Conservation (phyloP, 768 basidiomycete genomes). For the Suillus plorans region DNA sequence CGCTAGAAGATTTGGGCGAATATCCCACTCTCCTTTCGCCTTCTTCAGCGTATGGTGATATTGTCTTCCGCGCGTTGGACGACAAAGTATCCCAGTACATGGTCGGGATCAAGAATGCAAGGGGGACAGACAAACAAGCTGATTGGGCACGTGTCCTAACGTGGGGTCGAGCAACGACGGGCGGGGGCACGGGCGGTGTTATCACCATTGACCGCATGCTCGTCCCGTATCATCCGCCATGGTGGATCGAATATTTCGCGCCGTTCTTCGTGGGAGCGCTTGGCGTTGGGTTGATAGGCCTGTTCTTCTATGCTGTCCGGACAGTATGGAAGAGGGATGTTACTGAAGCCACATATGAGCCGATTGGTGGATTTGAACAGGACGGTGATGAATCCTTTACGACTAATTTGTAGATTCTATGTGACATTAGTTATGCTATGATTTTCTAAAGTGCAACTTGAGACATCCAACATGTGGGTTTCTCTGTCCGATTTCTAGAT, state of each 20-base stretch:
- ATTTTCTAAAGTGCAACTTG: constrained; percentile 4
- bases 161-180: constrained; percentile 78
- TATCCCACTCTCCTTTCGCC: constrained; percentile 79
- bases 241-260: constrained; percentile 78
- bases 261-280: constrained; percentile 61
- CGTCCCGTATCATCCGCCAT: constrained; percentile 81
- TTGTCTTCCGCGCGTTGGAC: constrained; percentile 66
- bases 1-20: constrained; percentile 65
- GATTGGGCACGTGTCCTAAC: constrained; percentile 67
- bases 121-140: constrained; percentile 58
- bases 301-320: constrained; percentile 73
- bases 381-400: constrained; percentile 38
- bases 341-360: constrained; percentile 88
- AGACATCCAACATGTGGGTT: not conserved
- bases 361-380: constrained; percentile 74
- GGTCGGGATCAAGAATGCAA: constrained; percentile 72
- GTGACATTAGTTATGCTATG: constrained; percentile 12
- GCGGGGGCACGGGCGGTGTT: constrained; percentile 79
- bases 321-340: constrained; percentile 71
- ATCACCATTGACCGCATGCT: constrained; percentile 84
- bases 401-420: constrained; percentile 19
- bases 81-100: constrained; percentile 49
- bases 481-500: not conserved
- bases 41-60: constrained; percentile 69
- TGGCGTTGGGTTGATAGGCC: constrained; percentile 60